Base-by-base conservation (phyloP, 1,139 yeast species). In the Protomyces inundatus region DNA sequence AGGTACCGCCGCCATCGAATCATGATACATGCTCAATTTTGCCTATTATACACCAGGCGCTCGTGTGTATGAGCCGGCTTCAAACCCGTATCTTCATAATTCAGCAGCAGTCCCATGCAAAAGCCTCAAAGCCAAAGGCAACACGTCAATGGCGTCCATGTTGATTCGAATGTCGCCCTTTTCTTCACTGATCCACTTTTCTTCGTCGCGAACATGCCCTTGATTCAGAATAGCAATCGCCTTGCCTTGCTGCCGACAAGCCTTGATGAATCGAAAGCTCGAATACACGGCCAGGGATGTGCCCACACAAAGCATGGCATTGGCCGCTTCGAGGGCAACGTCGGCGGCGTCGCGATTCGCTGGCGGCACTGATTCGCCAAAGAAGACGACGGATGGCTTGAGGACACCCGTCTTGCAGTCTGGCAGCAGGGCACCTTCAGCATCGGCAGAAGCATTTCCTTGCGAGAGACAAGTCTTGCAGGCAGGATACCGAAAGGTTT, bases 241-340 rank as follows among this genome's bases (percentile, higher is more conserved):
- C 56, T 70, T 70, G 5, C 71, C 70, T 10, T 60, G 45, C 9
- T 57, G 64, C 51, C 69, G 67, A 14, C 64, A 61, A 34, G 69
- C 69, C 52, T 66, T 67, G 51, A 70, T 66, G 40, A 70, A 62
- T 39, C 71, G 39, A 42, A 68, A 70, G 6, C 72, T 70, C 4
- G 72, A 70, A 51, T 68, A 69, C 7, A 72, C 70, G 4, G 72
- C 70, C 23, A 70, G 51, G 2, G 71, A 68, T 34, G 70, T 67
- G 1, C 70, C 71, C 42, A 69, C 58, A 16, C 70, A 68, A 39
- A 70, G 51, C 45, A 70, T 42, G 35, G 64, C 64, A 37, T 68
- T 69, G 6, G 71, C 67, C 12, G 61, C 55, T 7, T 46, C 59
- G 36, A 69, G 34, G 14, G 65, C 64, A 4, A 39, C 48, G 46